Conservation (phyloP, 2,329 filamentous ascomycete genomes). For the Westerdykella sp. region DNA sequence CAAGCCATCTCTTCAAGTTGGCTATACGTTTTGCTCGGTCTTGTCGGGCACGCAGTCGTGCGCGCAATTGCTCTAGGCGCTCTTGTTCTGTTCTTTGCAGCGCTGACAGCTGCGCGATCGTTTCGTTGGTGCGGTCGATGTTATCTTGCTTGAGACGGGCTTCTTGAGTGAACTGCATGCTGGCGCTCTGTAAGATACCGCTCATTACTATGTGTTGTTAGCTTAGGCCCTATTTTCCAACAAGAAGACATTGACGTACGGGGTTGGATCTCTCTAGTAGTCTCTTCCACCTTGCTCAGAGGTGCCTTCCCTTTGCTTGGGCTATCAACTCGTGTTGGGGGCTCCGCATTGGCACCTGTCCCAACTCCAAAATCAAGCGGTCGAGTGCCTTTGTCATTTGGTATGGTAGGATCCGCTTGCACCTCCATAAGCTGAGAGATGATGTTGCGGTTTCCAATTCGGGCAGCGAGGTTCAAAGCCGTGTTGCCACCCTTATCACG, state of each 20-base stretch:
- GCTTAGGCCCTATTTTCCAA: conserved; percentile 18
- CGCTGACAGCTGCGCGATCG: conserved; percentile 72
- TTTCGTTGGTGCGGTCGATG: conserved; percentile 74
- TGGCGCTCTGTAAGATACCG: conserved; percentile 71
- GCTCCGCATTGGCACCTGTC: conserved; percentile 50
- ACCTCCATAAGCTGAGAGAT: conserved; percentile 96
- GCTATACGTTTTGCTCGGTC: conserved; percentile 64
- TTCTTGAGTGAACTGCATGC: conserved; percentile 71
- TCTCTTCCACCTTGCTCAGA: conserved; percentile 56
- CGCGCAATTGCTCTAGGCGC: conserved; percentile 63
- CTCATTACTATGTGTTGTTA: conserved; percentile 60
- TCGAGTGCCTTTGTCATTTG: conserved; percentile 80
- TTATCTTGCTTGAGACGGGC: conserved; percentile 76
- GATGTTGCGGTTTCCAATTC: conserved; percentile 89
- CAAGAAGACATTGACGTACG: conserved; percentile 51
- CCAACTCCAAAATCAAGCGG: conserved; percentile 95
- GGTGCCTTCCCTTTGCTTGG: conserved; percentile 36
- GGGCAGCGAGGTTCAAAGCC: conserved; percentile 84
- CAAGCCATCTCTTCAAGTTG: conserved; percentile 69
- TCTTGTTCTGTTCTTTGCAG: conserved; percentile 72
- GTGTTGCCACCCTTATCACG: conserved; percentile 93
- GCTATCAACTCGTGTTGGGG: conserved; percentile 34
- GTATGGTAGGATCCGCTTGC: conserved; percentile 84
- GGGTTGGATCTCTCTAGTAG: conserved; percentile 70
- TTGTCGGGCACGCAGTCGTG: conserved; percentile 56